These are phyloP conservation scores for Batkoa obscura DNA, from an alignment of 371 early-diverging fungal genomes.

Conservation along the genomic window DNA sequence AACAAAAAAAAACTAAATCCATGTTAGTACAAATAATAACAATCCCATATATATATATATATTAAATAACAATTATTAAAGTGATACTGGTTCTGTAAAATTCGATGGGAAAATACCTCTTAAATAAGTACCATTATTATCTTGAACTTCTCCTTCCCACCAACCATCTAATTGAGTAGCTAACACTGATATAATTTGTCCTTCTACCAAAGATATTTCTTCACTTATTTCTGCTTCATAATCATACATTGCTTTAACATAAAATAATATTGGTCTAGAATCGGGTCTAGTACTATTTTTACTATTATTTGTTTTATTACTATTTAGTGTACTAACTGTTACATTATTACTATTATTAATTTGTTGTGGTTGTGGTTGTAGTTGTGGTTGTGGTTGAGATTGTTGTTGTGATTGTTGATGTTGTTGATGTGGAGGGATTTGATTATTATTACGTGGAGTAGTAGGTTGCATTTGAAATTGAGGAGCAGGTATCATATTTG, in stretches of 20 bases:
- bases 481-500: too few relatives aligned
- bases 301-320: background rate
- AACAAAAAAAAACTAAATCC: too few relatives aligned
- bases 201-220: slow-evolving; percentile 52
- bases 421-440: background rate
- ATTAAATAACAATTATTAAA: too few relatives aligned
- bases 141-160: slow-evolving; percentile 50
- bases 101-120: slow-evolving; percentile 38
- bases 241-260: slow-evolving; percentile 59
- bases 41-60: too few relatives aligned
- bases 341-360: too few relatives aligned
- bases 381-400: background rate
- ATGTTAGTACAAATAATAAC: too few relatives aligned
- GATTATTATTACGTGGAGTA: background rate
- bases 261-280: slow-evolving; percentile 4
- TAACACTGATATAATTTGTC: slow-evolving; percentile 54
- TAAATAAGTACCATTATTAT: slow-evolving; percentile 10
- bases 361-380: background rate
- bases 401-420: background rate
- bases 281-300: background rate
- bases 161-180: slow-evolving; percentile 38
- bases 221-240: slow-evolving; percentile 57
- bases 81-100: slow-evolving; percentile 25
- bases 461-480: too few relatives aligned
- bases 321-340: background rate